phyloP scores from a whole-genome alignment of 805 yeast species.

The Blastobotrys muscicola region DNA sequence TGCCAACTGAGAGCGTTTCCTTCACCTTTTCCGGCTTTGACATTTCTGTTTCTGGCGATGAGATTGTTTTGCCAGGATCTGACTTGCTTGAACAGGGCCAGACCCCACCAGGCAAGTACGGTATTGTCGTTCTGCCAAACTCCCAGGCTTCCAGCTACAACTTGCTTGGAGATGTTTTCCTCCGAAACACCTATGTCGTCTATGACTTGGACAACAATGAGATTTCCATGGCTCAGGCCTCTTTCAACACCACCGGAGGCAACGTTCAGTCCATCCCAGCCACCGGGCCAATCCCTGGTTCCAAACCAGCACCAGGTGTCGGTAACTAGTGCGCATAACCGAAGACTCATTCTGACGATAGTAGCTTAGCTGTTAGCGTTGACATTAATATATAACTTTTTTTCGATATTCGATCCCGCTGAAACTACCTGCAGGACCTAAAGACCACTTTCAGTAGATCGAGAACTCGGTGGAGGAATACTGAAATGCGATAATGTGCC shows the following conservation, averaged over 20 bases:
- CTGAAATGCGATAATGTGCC: too few species aligned
- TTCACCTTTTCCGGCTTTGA: slow-evolving; percentile 17
- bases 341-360: too few species aligned
- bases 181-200: slow-evolving; percentile 51
- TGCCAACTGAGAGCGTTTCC: slow-evolving; percentile 2
- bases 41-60: slow-evolving; percentile 17
- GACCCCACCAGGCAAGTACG: slow-evolving; percentile 3
- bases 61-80: slow-evolving; percentile 8
- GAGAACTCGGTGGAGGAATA: too few species aligned
- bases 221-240: slow-evolving; percentile 46
- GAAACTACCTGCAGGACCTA: too few species aligned
- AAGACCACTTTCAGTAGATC: too few species aligned
- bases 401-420: too few species aligned
- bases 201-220: slow-evolving; percentile 49
- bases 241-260: slow-evolving; percentile 14
- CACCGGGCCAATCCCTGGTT: slow-evolving; percentile 2
- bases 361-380: too few species aligned
- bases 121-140: not conserved
- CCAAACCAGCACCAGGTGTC: slow-evolving; percentile 4
- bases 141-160: not conserved
- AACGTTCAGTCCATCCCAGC: slow-evolving; percentile 18
- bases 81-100: slow-evolving; percentile 9
- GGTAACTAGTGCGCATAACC: too few species aligned
- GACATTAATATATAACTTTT: too few species aligned
- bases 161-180: slow-evolving; percentile 44